Percentiles rank a stretch among this genome's conserved stretches.
Evolutionary conservation across 768 basidiomycete genomes (phyloP).

Genomic region (Suillus lakei): DNA sequence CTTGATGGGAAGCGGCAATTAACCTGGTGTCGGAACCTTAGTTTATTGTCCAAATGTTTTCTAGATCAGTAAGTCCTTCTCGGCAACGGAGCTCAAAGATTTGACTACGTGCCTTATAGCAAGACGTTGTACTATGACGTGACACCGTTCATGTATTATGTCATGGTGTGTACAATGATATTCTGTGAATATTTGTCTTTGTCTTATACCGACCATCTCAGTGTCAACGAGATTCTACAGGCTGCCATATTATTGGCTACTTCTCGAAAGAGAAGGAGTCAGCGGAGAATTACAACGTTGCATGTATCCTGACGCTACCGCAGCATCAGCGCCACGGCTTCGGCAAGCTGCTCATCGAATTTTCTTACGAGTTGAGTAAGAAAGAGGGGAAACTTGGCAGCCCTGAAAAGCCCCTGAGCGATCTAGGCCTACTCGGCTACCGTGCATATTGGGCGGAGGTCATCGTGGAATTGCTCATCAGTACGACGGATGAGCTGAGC

Average conservation of each 20-base stretch:
- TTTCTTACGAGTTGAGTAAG: constrained; percentile 97
- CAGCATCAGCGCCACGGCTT: constrained; percentile 97
- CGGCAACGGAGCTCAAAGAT: constrained; percentile 1
- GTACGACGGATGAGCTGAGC: constrained; percentile 74
- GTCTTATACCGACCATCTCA: constrained; percentile 35
- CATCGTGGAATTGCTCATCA: constrained; percentile 88
- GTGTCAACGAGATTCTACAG: constrained; percentile 85
- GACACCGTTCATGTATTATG: constrained; percentile 99
- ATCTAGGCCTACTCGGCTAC: constrained; percentile 91
- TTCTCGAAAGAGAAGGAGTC: constrained; percentile 99
- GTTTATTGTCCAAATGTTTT: constrained; percentile 96
- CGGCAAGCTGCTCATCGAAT: constrained; percentile 95
- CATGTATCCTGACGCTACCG: constrained; percentile 97
- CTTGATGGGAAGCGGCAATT: constrained; percentile 96
- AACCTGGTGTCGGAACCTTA: constrained; percentile 96
- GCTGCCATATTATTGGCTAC: constrained; percentile 96
- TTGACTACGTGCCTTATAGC: constrained; percentile 43
- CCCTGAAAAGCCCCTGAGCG: constrained; percentile 96
- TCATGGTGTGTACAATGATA: constrained; percentile 69
- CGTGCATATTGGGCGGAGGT: constrained; percentile 97
- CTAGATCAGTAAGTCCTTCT: constrained; percentile 84
- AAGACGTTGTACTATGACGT: constrained; percentile 99
- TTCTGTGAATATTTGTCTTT: constrained; percentile 11
- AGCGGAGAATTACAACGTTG: constrained; percentile 97
- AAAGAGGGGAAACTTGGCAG: constrained; percentile 94